Base-by-base conservation (phyloP, 441 rosid genomes). In the Codiaeum variegatum region DNA sequence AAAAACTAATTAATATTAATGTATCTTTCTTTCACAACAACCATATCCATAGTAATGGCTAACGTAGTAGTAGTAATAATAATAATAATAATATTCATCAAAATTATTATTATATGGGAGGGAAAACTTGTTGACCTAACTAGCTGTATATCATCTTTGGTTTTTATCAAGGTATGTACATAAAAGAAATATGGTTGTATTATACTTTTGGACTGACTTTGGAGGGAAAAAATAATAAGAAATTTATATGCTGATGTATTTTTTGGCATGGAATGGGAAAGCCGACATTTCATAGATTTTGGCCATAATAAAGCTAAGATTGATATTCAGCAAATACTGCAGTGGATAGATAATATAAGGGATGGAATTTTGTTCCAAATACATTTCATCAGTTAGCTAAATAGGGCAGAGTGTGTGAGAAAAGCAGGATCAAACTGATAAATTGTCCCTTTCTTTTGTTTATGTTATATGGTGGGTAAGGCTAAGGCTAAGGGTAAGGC, bases 1-100 rank as follows among this genome's bases (percentile, higher is more conserved):
- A 54, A 55, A 21, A 24, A n/a, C n/a, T n/a, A 9, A 55, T 8
- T 21, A 40, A 60, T 68, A 40, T 19, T 21, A 6, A n/a, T 8
- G 56, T 76, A 44, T n/a, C n/a, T n/a, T n/a, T 76, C 80, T 49
- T 66, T 73, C 46, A 74, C 79, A 64, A 74, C 83, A 21, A 73
- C 73, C 77, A 69, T 77, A 77, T 74, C 87, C 75, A 44, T 21
- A 28, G 68, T 46, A 63, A 71, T 81, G 80, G 75, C 81, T 72
- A 55, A 67, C 74, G 74, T 74, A 66, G 10, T 15, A 0, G 10
- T 7, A 1, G 4, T 73, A 12, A 56, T 3, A 52, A n/a, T n/a
- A n/a, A 9, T n/a, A 51, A 18, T 6, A 16, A 11, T 11, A 9
- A 34, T 34, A 29, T 29, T 60, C n/a, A n/a, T n/a, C n/a, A n/a